phyloP scores from a whole-genome alignment of 306 rosid genomes.

The Malus fusca region DNA sequence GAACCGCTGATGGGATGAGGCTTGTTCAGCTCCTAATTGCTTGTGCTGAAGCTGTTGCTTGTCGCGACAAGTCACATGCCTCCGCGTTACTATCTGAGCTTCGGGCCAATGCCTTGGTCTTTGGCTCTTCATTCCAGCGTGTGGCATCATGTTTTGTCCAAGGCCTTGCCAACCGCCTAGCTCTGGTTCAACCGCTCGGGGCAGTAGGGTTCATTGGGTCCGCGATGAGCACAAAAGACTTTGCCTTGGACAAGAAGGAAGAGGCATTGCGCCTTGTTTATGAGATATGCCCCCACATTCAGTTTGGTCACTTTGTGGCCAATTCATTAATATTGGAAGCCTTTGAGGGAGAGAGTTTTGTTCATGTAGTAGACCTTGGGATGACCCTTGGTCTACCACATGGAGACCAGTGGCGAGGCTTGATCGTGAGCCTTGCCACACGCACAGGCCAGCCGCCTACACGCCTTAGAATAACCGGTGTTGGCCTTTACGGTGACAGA shows the following conservation, averaged over 20 bases:
- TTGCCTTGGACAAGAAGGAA: conserved; percentile 47
- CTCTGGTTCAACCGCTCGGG: conserved; percentile 50
- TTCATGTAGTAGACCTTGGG: conserved; percentile 78
- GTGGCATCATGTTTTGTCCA: conserved; percentile 88
- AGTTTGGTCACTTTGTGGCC: conserved; percentile 82
- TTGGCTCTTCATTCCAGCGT: conserved; percentile 77
- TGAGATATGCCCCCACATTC: conserved; percentile 67
- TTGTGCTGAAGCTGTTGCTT: conserved; percentile 91
- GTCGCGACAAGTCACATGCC: conserved; percentile 69
- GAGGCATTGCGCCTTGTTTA: conserved; percentile 69
- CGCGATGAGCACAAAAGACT: conserved; percentile 39
- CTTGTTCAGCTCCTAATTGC: conserved; percentile 78
- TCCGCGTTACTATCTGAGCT: conserved; percentile 56
- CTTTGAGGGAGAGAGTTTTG: conserved; percentile 83
- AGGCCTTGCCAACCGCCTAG: conserved; percentile 53
- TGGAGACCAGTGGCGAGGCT: conserved; percentile 70
- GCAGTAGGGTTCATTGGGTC: conserved; percentile 26
- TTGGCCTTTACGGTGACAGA: conserved; percentile 45
- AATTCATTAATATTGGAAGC: conserved; percentile 77
- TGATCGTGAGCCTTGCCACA: conserved; percentile 46
- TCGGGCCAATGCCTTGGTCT: conserved; percentile 54
- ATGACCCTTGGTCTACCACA: conserved; percentile 63
- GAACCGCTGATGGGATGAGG: conserved; percentile 67
- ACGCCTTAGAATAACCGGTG: conserved; percentile 45
- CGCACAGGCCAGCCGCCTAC: conserved; percentile 16